Base-by-base conservation (phyloP, 2,329 filamentous ascomycete species). In the Xylaria sp. region DNA sequence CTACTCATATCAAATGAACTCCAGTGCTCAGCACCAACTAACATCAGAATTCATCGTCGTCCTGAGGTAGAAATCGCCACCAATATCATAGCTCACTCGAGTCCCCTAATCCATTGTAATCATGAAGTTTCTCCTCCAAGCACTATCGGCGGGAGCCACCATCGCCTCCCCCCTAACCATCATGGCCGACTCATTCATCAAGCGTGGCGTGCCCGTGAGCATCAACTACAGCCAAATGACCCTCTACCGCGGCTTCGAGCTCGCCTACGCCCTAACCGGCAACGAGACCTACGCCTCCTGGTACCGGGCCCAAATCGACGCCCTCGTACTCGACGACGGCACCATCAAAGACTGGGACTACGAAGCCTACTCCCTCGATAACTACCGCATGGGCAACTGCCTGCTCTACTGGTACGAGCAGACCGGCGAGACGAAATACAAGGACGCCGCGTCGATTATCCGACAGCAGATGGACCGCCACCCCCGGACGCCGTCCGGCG, bases 321-420 rank as follows among this genome's bases (percentile, higher is more conserved):
- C 73, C 0, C 72, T 83, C 6, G 76, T 84, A 2, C 65, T 73
- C 1, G 65, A 71, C n/a, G 70, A 82, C 47, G 82, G 82, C 10
- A 78, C 76, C 3, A 71, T 83, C 58, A 69, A 71, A 11, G 72
- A 73, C 16, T 84, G 79, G 73, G 74, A 79, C 57, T 69, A 76
- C 11, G 70, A 70, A 2, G 77, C 75, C 66, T 79, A 83, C 71
- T 80, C 79, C 2, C 73, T 81, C 0, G 79, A 81, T 61, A 78
- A 83, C 59, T 77, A 83, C 61, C 78, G 81, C 4, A 74, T 83
- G 37, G 82, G 80, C 6, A 77, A 80, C 64, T 80, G 80, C 66
- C 71, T 81, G 44, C 72, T 84, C 1, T 79, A 74, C 63, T 76
- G 80, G 72, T 79, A 80, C 64, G 74, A 77, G 63, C 68, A 74